Evolutionary conservation across 1,139 yeast genomes (phyloP).

Genomic region (Pichia sp.): DNA sequence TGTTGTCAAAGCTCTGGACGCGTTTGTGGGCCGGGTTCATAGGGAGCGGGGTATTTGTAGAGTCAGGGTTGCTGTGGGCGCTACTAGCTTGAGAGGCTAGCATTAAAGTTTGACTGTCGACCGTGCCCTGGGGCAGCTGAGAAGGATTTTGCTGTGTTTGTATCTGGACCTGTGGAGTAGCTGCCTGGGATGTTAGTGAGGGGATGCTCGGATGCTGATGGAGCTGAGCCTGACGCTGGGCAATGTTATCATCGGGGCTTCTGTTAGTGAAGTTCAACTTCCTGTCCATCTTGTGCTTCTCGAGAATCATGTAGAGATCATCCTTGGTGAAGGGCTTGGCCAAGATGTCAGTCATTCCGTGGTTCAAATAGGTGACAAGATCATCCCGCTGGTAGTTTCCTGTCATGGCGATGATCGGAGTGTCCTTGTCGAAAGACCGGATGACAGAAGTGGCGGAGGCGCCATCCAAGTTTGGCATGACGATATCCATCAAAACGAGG

Average conservation of each 20-base stretch:
- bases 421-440: conserved; percentile 72
- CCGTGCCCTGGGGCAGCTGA: neutral
- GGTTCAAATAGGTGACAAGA: conserved; percentile 72
- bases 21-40: neutral
- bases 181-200: neutral
- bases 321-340: conserved; percentile 91
- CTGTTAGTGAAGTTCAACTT: conserved; percentile 18
- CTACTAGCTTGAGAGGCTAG: neutral
- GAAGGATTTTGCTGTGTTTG: neutral
- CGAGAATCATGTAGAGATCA: conserved; percentile 69
- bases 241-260: neutral
- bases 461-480: conserved; percentile 92
- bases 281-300: conserved; percentile 49
- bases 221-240: neutral
- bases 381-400: conserved; percentile 82
- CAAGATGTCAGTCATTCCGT: conserved; percentile 87
- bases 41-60: neutral
- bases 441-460: conserved; percentile 88
- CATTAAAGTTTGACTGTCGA: neutral
- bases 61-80: neutral
- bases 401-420: conserved; percentile 94
- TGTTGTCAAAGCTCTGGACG: neutral
- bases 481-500: conserved; percentile 86
- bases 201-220: conserved; percentile 8
- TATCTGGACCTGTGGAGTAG: neutral